Conservation (phyloP, 208 protist species). For the Acanthamoeba quina region DNA sequence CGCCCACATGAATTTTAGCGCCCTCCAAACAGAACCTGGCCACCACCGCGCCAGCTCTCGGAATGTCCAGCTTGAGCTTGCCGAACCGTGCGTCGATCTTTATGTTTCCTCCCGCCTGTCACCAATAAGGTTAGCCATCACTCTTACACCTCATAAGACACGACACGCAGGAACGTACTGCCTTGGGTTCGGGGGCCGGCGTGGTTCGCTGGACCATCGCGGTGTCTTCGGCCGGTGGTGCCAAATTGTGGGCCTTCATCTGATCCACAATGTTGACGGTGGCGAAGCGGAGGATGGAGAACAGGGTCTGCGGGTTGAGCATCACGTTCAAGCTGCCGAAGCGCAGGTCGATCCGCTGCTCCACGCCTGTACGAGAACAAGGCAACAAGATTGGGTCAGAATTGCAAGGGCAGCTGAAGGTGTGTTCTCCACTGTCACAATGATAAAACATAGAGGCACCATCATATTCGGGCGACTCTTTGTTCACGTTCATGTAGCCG, state of each 20-base stretch:
- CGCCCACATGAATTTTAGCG: slow-evolving; percentile 35
- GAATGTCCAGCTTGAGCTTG: slow-evolving; percentile 12
- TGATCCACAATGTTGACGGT: slow-evolving; percentile 60
- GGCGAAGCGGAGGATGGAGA: slow-evolving; percentile 39
- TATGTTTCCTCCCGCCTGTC: background rate
- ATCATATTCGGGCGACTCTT: slow-evolving; percentile 43
- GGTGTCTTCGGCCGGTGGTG: background rate
- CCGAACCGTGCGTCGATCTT: slow-evolving; percentile 52
- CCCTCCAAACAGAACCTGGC: slow-evolving; percentile 24
- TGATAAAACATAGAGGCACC: background rate
- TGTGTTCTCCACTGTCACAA: background rate
- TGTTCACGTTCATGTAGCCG: slow-evolving; percentile 33
- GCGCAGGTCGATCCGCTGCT: slow-evolving; percentile 26
- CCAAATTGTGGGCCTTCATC: slow-evolving; percentile 58
- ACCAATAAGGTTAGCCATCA: background rate
- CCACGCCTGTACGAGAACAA: background rate
- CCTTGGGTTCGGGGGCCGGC: background rate
- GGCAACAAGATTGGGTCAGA: background rate
- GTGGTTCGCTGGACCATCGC: background rate
- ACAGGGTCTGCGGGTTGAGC: slow-evolving; percentile 61
- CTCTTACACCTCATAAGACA: background rate
- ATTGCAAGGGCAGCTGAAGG: background rate
- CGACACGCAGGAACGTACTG: background rate
- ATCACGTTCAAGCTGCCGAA: slow-evolving; percentile 56
- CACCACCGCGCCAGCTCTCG: background rate